phyloP scores from a whole-genome alignment of 73 alveolate genomes.

The Paramecium sonneborni region DNA sequence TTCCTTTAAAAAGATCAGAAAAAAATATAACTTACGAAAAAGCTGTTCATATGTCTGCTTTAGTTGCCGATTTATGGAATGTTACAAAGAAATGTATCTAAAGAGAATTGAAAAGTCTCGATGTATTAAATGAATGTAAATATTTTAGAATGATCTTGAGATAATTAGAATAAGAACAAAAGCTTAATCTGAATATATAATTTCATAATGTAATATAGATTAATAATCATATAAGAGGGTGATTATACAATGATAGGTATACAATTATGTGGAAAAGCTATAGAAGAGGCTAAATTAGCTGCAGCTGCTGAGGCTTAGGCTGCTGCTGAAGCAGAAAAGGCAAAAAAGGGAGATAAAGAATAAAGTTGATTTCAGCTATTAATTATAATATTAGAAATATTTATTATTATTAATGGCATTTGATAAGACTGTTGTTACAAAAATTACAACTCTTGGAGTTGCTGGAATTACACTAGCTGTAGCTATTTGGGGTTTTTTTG shows the following conservation, averaged over 20 bases:
- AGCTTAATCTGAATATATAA: conserved; percentile 54
- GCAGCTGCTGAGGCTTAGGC: conserved; percentile 40
- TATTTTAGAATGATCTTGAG: conserved; percentile 59
- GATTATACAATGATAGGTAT: conserved; percentile 58
- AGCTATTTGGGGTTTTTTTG: neutral
- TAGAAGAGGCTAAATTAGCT: conserved; percentile 40
- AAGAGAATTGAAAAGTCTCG: conserved; percentile 63
- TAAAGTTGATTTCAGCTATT: neutral
- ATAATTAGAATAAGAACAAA: conserved; percentile 60
- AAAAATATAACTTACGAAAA: conserved; percentile 58
- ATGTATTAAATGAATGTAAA: neutral
- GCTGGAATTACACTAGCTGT: neutral
- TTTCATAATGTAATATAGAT: conserved; percentile 36
- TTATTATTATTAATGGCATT: neutral
- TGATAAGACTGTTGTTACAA: neutral
- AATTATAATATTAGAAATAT: neutral
- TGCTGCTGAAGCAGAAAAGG: conserved; percentile 47
- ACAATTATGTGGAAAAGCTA: conserved; percentile 52
- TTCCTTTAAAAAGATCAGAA: conserved; percentile 64
- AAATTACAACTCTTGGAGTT: neutral
- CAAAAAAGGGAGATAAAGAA: conserved; percentile 44
- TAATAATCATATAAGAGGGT: conserved; percentile 20
- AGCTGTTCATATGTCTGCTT: conserved; percentile 67
- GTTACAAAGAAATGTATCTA: conserved; percentile 54
- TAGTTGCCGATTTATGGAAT: conserved; percentile 66